Evolutionary conservation across 495 filamentous ascomycete species (phyloP), one percentile per base, ranked within the genome.

Genomic region (Aspergillus affinis): DNA sequence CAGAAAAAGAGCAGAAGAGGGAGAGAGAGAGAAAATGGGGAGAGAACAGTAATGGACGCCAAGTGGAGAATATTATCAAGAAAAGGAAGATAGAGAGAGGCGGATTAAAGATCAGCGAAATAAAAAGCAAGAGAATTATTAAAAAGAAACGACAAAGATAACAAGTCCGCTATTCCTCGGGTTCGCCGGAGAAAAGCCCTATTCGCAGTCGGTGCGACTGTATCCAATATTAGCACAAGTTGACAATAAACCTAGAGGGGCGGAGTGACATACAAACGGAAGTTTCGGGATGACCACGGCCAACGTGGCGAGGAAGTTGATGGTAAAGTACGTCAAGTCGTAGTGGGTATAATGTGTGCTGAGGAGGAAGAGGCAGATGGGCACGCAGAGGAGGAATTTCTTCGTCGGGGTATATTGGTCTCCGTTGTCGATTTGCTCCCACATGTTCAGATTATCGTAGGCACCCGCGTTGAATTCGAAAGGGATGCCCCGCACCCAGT

Each of bases 391-490:
- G 60, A 98, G 77, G 75, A 97, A 98, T 75, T 98, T 98, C 84
- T 98, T 98, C 57, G 94, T 86, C 13, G 94, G 94, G 6, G 94
- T 98, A 78, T 97, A 98, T 72, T 98, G 94, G 73, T 94, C 94
- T 29, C 94, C 94, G 68, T 98, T 94, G 79, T 98, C 94, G 71
- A 98, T 98, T 80, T 98, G 94, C 80, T 98, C 94, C 94, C 94
- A 98, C 93, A 98, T 97, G 78, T 97, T 98, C 64, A 98, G 83
- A 71, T 98, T 97, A 76, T 98, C 94, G 80, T 97, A 98, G 60
- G 94, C 94, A 52, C 94, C 94, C n/a, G 91, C 87, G 72, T 98
- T 97, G 83, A 98, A 98, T 70, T 98, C 94, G 76, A 98, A 98
- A 17, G 94, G 94, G 54, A 98, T 91, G 71, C 94, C 94, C 69